A percentile compares a stretch with the other conserved stretches of the same genome.
Evolutionary conservation across 2,329 filamentous ascomycete species (phyloP).

Genomic region (Byssochlamys sp.): DNA sequence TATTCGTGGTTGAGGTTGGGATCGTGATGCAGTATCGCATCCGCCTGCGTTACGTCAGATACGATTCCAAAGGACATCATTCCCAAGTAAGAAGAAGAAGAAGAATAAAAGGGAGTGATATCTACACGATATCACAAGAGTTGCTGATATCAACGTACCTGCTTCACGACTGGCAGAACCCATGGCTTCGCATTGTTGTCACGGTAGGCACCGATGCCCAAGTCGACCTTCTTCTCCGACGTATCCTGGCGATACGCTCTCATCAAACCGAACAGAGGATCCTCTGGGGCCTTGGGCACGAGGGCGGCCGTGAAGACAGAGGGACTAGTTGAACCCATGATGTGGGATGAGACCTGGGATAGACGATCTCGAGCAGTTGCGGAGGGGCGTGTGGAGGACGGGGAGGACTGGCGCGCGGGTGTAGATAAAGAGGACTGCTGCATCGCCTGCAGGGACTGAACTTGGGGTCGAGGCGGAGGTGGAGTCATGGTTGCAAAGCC

Average conservation of each 20-base stretch:
- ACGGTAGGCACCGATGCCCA: conserved; percentile 90
- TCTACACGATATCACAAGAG: too few relatives aligned
- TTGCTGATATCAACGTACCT: conserved; percentile 57
- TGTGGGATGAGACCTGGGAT: conserved; percentile 40
- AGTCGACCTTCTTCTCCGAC: conserved; percentile 71
- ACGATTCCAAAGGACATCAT: not conserved
- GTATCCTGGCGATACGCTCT: conserved; percentile 74
- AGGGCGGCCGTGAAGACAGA: conserved; percentile 66
- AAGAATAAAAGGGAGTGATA: too few relatives aligned
- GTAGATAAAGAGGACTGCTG: not conserved
- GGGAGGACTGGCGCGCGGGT: not conserved
- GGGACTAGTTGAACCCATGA: conserved; percentile 52
- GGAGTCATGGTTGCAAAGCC: not conserved
- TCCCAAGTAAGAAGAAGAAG: too few relatives aligned
- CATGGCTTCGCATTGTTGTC: conserved; percentile 94
- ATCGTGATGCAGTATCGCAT: conserved; percentile 78
- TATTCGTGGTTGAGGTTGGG: conserved; percentile 96
- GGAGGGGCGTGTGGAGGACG: not conserved
- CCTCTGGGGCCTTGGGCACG: conserved; percentile 85
- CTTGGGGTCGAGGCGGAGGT: not conserved
- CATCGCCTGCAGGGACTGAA: not conserved
- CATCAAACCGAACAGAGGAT: conserved; percentile 88
- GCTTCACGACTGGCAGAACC: conserved; percentile 91
- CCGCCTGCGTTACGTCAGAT: conserved; percentile 53
- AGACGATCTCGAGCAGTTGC: conserved; percentile 20